Conservation (phyloP, 208 protist genomes). For the Leishmania aethiopica region DNA sequence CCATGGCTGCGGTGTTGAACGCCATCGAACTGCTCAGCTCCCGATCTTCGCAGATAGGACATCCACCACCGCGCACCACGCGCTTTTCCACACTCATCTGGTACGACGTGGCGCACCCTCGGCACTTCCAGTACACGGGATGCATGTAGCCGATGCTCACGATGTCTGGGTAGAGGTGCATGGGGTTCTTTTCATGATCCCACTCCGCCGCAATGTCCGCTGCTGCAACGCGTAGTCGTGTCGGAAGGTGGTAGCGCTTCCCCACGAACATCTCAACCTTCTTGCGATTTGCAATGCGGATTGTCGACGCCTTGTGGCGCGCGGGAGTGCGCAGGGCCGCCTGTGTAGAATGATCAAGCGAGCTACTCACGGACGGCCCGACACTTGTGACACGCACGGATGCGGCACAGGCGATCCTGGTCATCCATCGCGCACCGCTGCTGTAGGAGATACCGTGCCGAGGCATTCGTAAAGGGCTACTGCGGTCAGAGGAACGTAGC, state of each 20-base stretch:
- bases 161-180: constrained; percentile 86
- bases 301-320: constrained; percentile 38
- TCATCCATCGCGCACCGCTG: background rate
- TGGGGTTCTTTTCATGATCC: constrained; percentile 83
- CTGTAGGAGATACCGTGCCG: constrained; percentile 14
- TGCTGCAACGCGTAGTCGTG: constrained; percentile 80
- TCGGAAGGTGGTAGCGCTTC: constrained; percentile 84
- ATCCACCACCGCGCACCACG: constrained; percentile 83
- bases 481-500: background rate
- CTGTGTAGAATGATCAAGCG: background rate
- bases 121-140: constrained; percentile 83
- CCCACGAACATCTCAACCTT: constrained; percentile 86
- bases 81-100: constrained; percentile 90
- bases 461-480: constrained; percentile 2
- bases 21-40: constrained; percentile 3
- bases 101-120: constrained; percentile 52
- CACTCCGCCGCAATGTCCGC: constrained; percentile 90
- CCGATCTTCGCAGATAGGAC: constrained; percentile 51
- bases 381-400: background rate
- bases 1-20: constrained; percentile 1
- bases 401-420: background rate
- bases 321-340: background rate
- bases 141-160: constrained; percentile 79
- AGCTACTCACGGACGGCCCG: background rate
- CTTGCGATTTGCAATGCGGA: constrained; percentile 84